Percentiles rank a stretch among this genome's conserved stretches.
phyloP scores from a whole-genome alignment of 139 green algal species.

The Chlorella sp. region DNA sequence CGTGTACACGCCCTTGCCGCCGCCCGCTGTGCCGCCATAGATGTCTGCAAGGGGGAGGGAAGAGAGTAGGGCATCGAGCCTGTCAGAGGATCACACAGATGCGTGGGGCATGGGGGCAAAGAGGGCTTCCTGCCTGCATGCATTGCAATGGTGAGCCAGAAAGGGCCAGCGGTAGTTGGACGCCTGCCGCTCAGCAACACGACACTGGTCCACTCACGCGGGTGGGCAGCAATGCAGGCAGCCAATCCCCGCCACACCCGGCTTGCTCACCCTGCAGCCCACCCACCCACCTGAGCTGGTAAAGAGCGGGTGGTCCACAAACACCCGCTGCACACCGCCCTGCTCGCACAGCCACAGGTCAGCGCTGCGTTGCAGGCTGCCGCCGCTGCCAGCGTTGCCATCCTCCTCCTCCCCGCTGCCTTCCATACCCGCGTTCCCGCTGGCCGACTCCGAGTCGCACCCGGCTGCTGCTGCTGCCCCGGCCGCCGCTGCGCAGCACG shows the following conservation, averaged over 20 bases:
- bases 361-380: slow-evolving; percentile 13
- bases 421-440: neutral
- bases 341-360: slow-evolving; percentile 49
- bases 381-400: neutral
- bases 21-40: slow-evolving; percentile 29
- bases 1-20: slow-evolving; percentile 41
- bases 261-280: neutral
- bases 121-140: neutral
- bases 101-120: neutral
- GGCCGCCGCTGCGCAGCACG: neutral
- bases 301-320: slow-evolving; percentile 85
- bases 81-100: neutral
- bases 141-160: neutral
- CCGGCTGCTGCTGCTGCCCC: neutral
- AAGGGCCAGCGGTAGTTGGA: no score
- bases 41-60: slow-evolving; percentile 24
- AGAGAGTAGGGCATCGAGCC: neutral
- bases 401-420: neutral
- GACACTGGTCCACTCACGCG: no score
- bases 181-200: no score
- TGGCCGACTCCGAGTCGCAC: neutral
- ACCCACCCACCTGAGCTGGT: neutral
- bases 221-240: no score
- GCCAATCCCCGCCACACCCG: no score
- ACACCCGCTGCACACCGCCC: slow-evolving; percentile 77